Base-by-base conservation (phyloP, 208 protist genomes). In the Wallacemonas collosoma region DNA sequence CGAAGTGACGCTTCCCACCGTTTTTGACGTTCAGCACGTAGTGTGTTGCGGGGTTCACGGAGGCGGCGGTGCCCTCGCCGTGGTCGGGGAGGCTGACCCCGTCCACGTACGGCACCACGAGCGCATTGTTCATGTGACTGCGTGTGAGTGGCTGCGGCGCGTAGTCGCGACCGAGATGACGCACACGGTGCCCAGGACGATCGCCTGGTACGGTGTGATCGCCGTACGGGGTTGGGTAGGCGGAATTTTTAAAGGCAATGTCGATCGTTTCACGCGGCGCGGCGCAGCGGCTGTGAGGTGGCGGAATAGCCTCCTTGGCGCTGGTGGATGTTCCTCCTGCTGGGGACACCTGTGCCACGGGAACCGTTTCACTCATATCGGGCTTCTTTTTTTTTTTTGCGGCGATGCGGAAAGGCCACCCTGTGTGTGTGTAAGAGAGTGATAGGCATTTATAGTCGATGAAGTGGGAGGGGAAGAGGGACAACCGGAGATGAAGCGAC, bases 1-100 rank as follows among this genome's bases (percentile, higher is more conserved):
- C 80, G 71, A 85, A 94, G 73, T 95, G 90, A n/a, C 90, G 79
- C 44, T 80, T 75, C 9, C 90, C 90, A n/a, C 83, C 83, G 48
- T 87, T 79, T 38, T 78, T 83, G 3, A 71, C 73, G 71, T 94
- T 81, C 17, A 94, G 69, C 8, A 94, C 71, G 70, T 91, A 92
- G 3, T 41, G 5, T 6, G 43, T 51, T 6, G 60, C 60, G 0
- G 60, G 60, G 57, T 83, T 77, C 54, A 63, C 71, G 64, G 73
- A 72, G 58, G 17, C 57, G 47, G 43, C 48, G 45, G 35, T 53
- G 63, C 63, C 63, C 7, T 71, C 53, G 8, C 66, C 53, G 51
- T 11, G 39, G 47, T 51, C 66, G 3, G 47, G 15, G 2, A 63
- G 7, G 35, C 56, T 73, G 12, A 64, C 57, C 43, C 65, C 61